Evolutionary conservation across 1,284 basidiomycete species (phyloP), one percentile per base, ranked within the genome.

Genomic region (Marasmius fiardii): DNA sequence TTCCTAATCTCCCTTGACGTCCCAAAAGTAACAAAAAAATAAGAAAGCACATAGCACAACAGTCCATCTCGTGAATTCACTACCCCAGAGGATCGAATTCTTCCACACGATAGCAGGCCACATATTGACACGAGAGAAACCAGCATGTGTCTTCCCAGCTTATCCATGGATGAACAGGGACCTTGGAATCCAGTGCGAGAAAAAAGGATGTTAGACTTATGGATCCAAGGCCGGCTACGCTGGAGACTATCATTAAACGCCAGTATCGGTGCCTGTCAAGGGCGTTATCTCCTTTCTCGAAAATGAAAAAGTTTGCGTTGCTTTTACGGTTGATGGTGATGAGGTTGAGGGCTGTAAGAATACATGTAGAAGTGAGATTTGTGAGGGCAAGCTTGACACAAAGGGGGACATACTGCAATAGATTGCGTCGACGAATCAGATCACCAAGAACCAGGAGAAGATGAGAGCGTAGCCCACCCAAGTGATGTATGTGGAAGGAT

Each of bases 1-100:
- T 83, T 76, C 61, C 69, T 81, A 59, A 71, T 73, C 71, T 90
- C 87, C 53, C 82, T 80, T 0, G 84, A 84, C 47, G 88, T 80
- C 0, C 87, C 86, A 62, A 89, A 87, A 71, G 86, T 84, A 1
- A 63, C 70, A 65, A 88, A 86, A n/a, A 74, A 88, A 88, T 37
- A 85, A 23, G 58, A 80, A 58, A 0, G 78, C 78, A 52, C 76
- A 78, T 11, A 76, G 11, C 21, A 78, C 56, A 24, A 69, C 12
- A 3, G 72, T 33, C 75, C 78, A 85, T 18, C 80, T 72, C 4
- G 62, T 68, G 2, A 77, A 10, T 0, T 61, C 51, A 10, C 56
- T 52, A 0, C 58, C 57, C 0, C 37, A 3, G 0, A 44, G 0
- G 6, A 39, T 47, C 21, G 53, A 51, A 1, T 14, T 33, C n/a